Evolutionary conservation across 2,329 filamentous ascomycete species (phyloP).

Genomic region (Microdochium trichocladiopsis): DNA sequence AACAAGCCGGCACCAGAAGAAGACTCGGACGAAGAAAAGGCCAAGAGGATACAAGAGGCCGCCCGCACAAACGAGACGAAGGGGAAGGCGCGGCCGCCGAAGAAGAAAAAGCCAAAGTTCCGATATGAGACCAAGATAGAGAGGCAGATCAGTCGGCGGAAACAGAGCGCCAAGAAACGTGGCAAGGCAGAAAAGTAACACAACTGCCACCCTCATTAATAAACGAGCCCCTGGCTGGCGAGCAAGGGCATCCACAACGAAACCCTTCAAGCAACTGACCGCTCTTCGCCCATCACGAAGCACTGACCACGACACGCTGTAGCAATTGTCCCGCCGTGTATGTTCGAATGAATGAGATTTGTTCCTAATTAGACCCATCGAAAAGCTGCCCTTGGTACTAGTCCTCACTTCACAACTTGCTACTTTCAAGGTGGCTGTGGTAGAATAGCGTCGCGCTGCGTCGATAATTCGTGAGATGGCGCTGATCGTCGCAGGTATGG

Average conservation of each 20-base stretch:
- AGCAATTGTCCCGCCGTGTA: no score
- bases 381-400: no score
- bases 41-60: conserved; percentile 25
- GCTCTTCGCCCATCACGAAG: no score
- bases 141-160: conserved; percentile 65
- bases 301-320: no score
- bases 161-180: conserved; percentile 60
- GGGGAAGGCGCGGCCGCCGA: conserved; percentile 47
- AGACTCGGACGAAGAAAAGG: conserved; percentile 27
- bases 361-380: no score
- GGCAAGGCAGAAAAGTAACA: conserved; percentile 3
- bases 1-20: conserved; percentile 40
- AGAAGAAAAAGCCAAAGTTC: conserved; percentile 87
- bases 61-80: conserved; percentile 32
- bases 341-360: no score
- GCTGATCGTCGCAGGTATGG: neutral
- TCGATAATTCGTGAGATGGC: neutral
- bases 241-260: no score
- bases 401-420: no score
- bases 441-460: neutral
- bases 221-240: no score
- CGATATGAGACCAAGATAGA: conserved; percentile 87
- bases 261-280: no score
- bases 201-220: neutral
- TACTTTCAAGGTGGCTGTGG: no score